Evolutionary conservation across 495 filamentous ascomycete genomes (phyloP).

Genomic region (Hypoxylon fuscum): DNA sequence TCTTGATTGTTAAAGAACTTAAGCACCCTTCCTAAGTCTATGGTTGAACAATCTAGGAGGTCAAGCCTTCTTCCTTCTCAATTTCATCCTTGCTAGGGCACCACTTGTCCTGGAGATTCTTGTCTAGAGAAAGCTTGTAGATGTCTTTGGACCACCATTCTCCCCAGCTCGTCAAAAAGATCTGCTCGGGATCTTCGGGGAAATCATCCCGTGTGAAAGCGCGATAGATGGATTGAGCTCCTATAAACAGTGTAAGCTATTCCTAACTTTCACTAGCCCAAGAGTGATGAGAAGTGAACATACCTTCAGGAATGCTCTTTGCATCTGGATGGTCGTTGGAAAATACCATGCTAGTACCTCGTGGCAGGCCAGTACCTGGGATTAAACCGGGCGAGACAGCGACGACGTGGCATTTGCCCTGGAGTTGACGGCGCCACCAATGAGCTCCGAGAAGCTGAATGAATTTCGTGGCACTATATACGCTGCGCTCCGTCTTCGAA

Average conservation of each 20-base stretch:
- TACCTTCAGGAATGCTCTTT: constrained; percentile 51
- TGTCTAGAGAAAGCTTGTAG: constrained; percentile 47
- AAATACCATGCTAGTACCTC: constrained; percentile 25
- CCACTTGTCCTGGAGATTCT: constrained; percentile 56
- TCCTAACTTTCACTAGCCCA: background rate
- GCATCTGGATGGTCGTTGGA: constrained; percentile 45
- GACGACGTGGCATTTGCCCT: constrained; percentile 47
- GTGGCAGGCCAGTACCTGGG: constrained; percentile 47
- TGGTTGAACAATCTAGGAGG: background rate
- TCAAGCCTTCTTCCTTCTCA: constrained; percentile 52
- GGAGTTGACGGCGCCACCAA: constrained; percentile 59
- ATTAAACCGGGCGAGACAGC: constrained; percentile 58
- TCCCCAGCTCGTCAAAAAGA: constrained; percentile 59
- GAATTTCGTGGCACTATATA: constrained; percentile 54
- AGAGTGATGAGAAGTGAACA: constrained; percentile 6
- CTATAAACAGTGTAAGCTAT: constrained; percentile 26
- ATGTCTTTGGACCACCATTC: constrained; percentile 59
- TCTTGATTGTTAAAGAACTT: too few species aligned
- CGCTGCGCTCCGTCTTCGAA: constrained; percentile 32
- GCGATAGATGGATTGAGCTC: constrained; percentile 50
- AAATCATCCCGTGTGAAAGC: constrained; percentile 55
- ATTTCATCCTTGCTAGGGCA: constrained; percentile 52
- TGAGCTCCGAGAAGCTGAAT: constrained; percentile 55
- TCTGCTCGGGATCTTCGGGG: constrained; percentile 55
- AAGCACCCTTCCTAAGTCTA: too few species aligned